A percentile compares a stretch with the other conserved stretches of the same genome.
Evolutionary conservation across 208 protist species (phyloP).

Genomic region (Crithidia expoeki): DNA sequence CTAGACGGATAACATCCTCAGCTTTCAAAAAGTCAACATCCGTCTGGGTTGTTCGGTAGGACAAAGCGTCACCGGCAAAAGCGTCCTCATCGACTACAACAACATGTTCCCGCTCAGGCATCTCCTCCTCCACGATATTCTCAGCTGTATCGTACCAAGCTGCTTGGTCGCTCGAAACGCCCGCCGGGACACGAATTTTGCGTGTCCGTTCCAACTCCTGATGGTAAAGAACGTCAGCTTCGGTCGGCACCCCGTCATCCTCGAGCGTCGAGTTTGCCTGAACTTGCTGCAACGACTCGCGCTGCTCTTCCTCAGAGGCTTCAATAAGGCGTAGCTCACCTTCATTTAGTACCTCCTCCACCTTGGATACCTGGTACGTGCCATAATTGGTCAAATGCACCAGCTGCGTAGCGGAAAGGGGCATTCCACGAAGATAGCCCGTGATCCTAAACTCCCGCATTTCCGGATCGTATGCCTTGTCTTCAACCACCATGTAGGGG

Average conservation of each 20-base stretch:
- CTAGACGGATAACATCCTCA: conserved; percentile 78
- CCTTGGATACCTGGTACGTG: conserved; percentile 82
- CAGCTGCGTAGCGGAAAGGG: conserved; percentile 77
- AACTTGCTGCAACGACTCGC: conserved; percentile 76
- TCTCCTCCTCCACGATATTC: conserved; percentile 38
- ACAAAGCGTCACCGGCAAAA: conserved; percentile 64
- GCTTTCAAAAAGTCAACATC: conserved; percentile 87
- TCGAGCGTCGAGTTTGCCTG: conserved; percentile 81
- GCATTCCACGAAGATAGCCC: conserved; percentile 74
- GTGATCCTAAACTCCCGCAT: conserved; percentile 63
- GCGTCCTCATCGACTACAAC: conserved; percentile 56
- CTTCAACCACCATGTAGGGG: conserved; percentile 81
- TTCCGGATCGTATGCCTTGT: conserved; percentile 45
- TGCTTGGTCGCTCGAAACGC: conserved; percentile 73
- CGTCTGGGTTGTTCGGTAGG: conserved; percentile 76
- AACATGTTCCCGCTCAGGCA: conserved; percentile 14
- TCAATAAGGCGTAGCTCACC: conserved; percentile 52
- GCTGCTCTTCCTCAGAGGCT: conserved; percentile 49
- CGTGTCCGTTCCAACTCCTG: conserved; percentile 34
- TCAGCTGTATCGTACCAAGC: conserved; percentile 81
- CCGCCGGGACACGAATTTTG: conserved; percentile 71
- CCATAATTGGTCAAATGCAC: conserved; percentile 89
- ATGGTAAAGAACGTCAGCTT: conserved; percentile 73
- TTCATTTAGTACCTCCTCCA: conserved; percentile 32
- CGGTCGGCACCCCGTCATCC: conserved; percentile 68